Evolutionary conservation across 2,329 filamentous ascomycete species (phyloP).

Genomic region (Camptophora hylomeconis): DNA sequence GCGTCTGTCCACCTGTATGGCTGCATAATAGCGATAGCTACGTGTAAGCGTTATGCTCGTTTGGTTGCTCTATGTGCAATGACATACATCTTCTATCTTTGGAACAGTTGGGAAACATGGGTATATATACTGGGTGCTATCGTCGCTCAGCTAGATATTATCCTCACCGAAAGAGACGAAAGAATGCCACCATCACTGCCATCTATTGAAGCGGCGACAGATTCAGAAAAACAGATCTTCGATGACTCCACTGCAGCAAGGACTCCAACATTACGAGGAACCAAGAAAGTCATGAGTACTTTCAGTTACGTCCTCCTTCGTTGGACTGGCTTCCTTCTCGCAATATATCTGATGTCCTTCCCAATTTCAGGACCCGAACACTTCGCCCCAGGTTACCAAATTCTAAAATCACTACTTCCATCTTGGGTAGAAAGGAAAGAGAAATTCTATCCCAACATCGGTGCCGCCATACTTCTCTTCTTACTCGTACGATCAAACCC

Average conservation of each 20-base stretch:
- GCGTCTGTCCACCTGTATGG: constrained; percentile 32
- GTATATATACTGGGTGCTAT: constrained; percentile 30
- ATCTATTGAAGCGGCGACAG: constrained; percentile 3
- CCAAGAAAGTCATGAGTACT: too few relatives aligned
- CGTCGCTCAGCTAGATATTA: constrained; percentile 30
- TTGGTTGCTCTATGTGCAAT: constrained; percentile 22
- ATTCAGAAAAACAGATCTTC: not conserved
- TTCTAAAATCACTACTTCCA: constrained; percentile 28
- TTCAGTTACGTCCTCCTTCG: too few relatives aligned
- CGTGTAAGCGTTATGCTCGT: constrained; percentile 22
- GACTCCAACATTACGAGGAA: too few relatives aligned
- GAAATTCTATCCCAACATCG: constrained; percentile 29
- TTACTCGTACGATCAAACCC: constrained; percentile 30
- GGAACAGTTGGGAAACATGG: constrained; percentile 33
- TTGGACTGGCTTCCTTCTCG: constrained; percentile 26
- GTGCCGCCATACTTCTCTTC: constrained; percentile 29
- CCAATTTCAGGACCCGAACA: constrained; percentile 24
- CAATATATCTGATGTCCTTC: constrained; percentile 31
- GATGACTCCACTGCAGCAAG: not conserved
- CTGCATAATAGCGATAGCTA: constrained; percentile 27
- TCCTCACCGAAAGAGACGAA: constrained; percentile 21
- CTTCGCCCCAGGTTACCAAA: constrained; percentile 30
- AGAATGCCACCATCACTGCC: constrained; percentile 17
- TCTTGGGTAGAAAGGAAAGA: constrained; percentile 17
- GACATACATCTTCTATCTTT: constrained; percentile 28